Evolutionary conservation across 2,329 filamentous ascomycete species (phyloP), one percentile per base, ranked within the genome.

Genomic region (Verticillium alfalfae): DNA sequence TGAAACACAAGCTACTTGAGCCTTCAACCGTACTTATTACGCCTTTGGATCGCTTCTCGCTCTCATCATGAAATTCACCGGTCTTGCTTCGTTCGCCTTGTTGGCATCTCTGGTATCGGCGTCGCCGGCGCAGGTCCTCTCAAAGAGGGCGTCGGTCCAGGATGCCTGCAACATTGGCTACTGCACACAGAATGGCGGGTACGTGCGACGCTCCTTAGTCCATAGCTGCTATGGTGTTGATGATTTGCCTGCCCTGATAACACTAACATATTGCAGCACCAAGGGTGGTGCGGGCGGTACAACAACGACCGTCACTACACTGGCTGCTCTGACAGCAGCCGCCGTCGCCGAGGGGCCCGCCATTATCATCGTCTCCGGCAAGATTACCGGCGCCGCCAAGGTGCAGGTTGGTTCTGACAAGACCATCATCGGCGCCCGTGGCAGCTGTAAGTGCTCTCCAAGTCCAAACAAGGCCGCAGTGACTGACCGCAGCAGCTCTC

Each of bases 281-380:
- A 65, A 59, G 37, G 63, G 63, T 13, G 63, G 63, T 3, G 52
- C 62, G 12, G 62, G 63, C 12, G 63, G 63, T 38, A 63, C 55
- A 3, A 63, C 63, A 6, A 78, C 76, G n/a, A 81, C 79, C n/a
- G 79, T 82, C 59, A 75, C 77, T n/a, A 77, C 74, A n/a, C 76
- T 80, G 57, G 72, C 75, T 31, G 74, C 72, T 9, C 75, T 82
- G 55, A 76, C 76, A 3, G 79, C 79, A 3, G 78, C 77, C 26
- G 70, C 74, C 1, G 76, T 75, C 39, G 73, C 78, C 38, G 73
- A 72, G 15, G 68, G 72, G 13, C 75, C 73, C 58, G 73, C 78
- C 9, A 69, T 78, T 36, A 57, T 76, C 49, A 70, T 65, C 15
- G 57, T 79, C 41, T 70, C 68, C 54, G 74, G 75, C 15, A 68